Evolutionary conservation across 2,329 filamentous ascomycete genomes (phyloP).

Genomic region (Fusarium penzigii): DNA sequence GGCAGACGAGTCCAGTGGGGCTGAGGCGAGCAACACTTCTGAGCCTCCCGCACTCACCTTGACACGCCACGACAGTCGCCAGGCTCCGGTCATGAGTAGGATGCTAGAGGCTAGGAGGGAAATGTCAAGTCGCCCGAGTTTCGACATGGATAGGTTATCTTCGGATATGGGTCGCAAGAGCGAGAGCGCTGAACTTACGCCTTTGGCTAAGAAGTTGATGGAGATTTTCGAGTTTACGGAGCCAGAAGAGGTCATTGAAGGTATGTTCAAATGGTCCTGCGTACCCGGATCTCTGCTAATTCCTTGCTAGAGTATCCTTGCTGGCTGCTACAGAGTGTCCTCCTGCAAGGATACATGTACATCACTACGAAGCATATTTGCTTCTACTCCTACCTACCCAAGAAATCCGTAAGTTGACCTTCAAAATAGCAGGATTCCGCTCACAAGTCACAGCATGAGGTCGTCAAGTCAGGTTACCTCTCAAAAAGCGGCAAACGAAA

Average conservation of each 20-base stretch:
- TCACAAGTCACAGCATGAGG: constrained; percentile 56
- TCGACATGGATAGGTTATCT: constrained; percentile 52
- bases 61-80: constrained; percentile 41
- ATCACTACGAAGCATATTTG: constrained; percentile 91
- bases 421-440: not conserved
- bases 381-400: constrained; percentile 96
- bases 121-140: constrained; percentile 59
- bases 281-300: constrained; percentile 7
- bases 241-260: constrained; percentile 81
- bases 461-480: constrained; percentile 84
- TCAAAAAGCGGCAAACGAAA: constrained; percentile 87
- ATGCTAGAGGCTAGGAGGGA: constrained; percentile 74
- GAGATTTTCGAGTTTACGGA: constrained; percentile 84
- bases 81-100: constrained; percentile 73
- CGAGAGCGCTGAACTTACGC: constrained; percentile 48
- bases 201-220: constrained; percentile 70
- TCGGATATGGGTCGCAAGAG: constrained; percentile 39
- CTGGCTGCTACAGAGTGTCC: constrained; percentile 86
- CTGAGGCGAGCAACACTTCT: constrained; percentile 26
- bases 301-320: constrained; percentile 75
- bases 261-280: constrained; percentile 40
- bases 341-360: constrained; percentile 94
- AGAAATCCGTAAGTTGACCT: constrained; percentile 68
- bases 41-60: constrained; percentile 25
- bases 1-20: constrained; percentile 30